Conservation (phyloP, 1,139 yeast genomes). For the Taiozyma sp. region DNA sequence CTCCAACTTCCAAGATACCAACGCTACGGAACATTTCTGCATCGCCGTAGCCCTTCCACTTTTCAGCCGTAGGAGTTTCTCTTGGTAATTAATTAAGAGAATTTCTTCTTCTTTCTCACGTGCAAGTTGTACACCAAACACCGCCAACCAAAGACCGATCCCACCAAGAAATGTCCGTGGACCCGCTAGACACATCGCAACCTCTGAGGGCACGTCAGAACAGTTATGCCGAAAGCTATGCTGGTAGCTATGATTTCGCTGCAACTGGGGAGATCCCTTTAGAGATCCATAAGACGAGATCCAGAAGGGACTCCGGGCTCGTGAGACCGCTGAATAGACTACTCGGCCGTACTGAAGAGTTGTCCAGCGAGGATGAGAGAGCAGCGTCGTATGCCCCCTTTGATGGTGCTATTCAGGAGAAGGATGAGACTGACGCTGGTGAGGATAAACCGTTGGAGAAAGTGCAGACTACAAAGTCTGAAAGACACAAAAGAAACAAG, state of each 20-base stretch:
- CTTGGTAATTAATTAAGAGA: too few species aligned
- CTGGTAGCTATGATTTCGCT: conserved; percentile 3
- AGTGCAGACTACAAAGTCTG: not conserved
- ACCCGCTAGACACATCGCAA: not conserved
- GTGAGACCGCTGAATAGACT: conserved; percentile 2
- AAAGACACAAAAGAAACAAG: conserved; percentile 9
- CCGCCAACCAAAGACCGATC: too few species aligned
- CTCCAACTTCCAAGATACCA: too few species aligned
- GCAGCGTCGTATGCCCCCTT: not conserved
- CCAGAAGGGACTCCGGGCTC: conserved; percentile 1
- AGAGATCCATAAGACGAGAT: conserved; percentile 2
- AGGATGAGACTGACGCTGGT: not conserved
- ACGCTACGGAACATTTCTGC: too few species aligned
- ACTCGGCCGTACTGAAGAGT: conserved; percentile 5
- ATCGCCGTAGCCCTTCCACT: too few species aligned
- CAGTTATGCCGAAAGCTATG: not conserved
- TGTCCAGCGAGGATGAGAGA: not conserved
- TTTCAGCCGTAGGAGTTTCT: too few species aligned
- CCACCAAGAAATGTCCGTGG: not conserved
- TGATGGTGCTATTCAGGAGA: not conserved
- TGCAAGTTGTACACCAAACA: too few species aligned
- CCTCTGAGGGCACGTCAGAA: not conserved
- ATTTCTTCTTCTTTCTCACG: too few species aligned
- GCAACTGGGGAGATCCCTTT: conserved; percentile 3
- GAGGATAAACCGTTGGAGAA: not conserved